These are phyloP conservation scores for Microsporum audouinii DNA, from an alignment of 2,329 filamentous ascomycete species.

Conservation along the genomic window DNA sequence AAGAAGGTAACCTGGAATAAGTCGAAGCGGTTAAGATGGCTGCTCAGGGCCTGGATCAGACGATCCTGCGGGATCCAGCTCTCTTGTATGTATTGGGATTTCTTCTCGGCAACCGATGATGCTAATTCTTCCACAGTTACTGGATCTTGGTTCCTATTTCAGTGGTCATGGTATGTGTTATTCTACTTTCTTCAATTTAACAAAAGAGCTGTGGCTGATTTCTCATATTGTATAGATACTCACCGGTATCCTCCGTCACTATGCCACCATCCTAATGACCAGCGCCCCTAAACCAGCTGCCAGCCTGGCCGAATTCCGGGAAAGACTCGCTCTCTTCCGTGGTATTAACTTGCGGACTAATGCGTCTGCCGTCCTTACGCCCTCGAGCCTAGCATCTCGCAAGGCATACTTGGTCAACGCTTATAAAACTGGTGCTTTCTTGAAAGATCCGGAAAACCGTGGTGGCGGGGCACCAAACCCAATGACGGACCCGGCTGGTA, in stretches of 20 bases:
- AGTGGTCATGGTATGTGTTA: conserved; percentile 66
- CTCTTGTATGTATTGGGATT: conserved; percentile 61
- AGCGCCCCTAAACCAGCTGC: conserved; percentile 67
- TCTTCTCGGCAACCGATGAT: neutral
- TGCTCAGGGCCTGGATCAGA: conserved; percentile 67
- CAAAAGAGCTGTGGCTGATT: neutral
- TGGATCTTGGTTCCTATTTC: conserved; percentile 98
- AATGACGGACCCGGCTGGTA: conserved; percentile 85
- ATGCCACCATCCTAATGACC: conserved; percentile 84
- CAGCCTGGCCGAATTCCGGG: conserved; percentile 50
- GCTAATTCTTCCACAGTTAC: conserved; percentile 52
- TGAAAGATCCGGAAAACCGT: conserved; percentile 77
- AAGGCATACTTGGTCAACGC: conserved; percentile 70
- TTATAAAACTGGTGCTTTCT: conserved; percentile 74
- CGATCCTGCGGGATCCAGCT: conserved; percentile 96
- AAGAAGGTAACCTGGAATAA: neutral
- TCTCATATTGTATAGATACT: conserved; percentile 50
- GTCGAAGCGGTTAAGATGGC: conserved; percentile 52
- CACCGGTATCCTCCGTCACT: conserved; percentile 91
- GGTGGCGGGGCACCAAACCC: conserved; percentile 86
- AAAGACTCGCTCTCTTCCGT: conserved; percentile 73
- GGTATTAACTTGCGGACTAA: conserved; percentile 77
- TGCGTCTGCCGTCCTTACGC: conserved; percentile 67
- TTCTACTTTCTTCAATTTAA: neutral
- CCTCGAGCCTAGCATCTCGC: conserved; percentile 63